These are phyloP conservation scores for Yamadazyma philogaea DNA, from an alignment of 805 yeast genomes.

Conservation along the genomic window DNA sequence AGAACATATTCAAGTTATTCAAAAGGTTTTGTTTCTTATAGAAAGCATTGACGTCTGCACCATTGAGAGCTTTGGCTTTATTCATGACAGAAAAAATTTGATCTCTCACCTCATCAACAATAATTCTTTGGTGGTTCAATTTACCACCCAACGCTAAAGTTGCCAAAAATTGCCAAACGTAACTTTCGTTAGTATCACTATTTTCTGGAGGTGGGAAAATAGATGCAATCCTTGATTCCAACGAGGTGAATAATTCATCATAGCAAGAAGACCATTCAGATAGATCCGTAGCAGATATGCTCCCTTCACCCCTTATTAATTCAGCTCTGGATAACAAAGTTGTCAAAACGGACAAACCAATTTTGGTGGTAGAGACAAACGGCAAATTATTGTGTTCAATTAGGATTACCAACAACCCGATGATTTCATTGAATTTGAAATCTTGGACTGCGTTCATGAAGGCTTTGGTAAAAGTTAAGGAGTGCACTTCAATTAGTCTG, in stretches of 20 bases:
- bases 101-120: constrained; percentile 91
- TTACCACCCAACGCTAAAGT: constrained; percentile 89
- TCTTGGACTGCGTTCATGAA: constrained; percentile 82
- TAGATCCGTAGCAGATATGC: constrained; percentile 51
- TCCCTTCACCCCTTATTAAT: constrained; percentile 80
- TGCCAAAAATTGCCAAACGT: constrained; percentile 96
- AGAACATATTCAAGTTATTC: constrained; percentile 81
- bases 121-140: constrained; percentile 84
- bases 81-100: constrained; percentile 86
- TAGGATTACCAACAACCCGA: constrained; percentile 68
- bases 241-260: constrained; percentile 72
- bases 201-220: constrained; percentile 74
- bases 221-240: constrained; percentile 72
- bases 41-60: constrained; percentile 44
- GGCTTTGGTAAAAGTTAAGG: constrained; percentile 76
- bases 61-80: constrained; percentile 62
- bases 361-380: constrained; percentile 64
- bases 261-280: constrained; percentile 77
- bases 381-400: constrained; percentile 69
- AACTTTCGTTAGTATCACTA: constrained; percentile 48
- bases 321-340: constrained; percentile 91
- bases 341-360: constrained; percentile 84
- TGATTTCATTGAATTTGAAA: constrained; percentile 73
- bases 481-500: constrained; percentile 72
- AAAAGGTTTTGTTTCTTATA: constrained; percentile 56